These are phyloP conservation scores for Bipolaris sorokiniana DNA, from an alignment of 2,329 filamentous ascomycete species.

Conservation along the genomic window DNA sequence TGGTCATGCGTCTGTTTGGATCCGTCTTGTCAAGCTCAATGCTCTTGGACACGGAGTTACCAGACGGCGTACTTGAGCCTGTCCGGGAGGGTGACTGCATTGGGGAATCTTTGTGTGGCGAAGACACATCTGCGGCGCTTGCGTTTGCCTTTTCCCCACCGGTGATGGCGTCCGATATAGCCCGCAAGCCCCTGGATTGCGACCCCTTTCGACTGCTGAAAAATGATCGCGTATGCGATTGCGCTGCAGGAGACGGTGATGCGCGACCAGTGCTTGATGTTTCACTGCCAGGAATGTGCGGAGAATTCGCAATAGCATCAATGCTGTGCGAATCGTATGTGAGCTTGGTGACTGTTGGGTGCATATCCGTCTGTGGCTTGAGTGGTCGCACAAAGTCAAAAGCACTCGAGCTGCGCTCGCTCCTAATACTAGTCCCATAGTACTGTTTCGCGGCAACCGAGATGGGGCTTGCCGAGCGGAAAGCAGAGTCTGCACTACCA, in stretches of 20 bases:
- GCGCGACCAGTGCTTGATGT: slow-evolving; percentile 55
- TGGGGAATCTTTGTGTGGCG: slow-evolving; percentile 59
- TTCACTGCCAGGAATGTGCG: slow-evolving; percentile 54
- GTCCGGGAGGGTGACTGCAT: slow-evolving; percentile 73
- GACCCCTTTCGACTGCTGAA: slow-evolving; percentile 44
- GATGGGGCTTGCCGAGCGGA: slow-evolving; percentile 59
- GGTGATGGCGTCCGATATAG: slow-evolving; percentile 77
- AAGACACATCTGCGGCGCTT: slow-evolving; percentile 49
- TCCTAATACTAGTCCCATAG: slow-evolving; percentile 59
- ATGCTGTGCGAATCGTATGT: slow-evolving; percentile 59
- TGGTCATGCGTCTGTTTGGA: slow-evolving; percentile 41
- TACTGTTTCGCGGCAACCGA: slow-evolving; percentile 73
- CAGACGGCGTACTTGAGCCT: slow-evolving; percentile 72
- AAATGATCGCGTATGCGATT: slow-evolving; percentile 44
- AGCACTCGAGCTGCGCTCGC: slow-evolving; percentile 57
- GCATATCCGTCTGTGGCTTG: slow-evolving; percentile 50
- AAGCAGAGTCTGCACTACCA: slow-evolving; percentile 77
- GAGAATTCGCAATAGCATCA: slow-evolving; percentile 52
- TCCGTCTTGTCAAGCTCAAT: slow-evolving; percentile 79
- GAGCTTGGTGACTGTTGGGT: slow-evolving; percentile 64
- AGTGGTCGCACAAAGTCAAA: slow-evolving; percentile 50
- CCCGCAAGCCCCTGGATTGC: slow-evolving; percentile 73
- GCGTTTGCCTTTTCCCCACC: slow-evolving; percentile 59
- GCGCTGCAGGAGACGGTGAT: slow-evolving; percentile 51
- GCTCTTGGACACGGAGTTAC: slow-evolving; percentile 65